Evolutionary conservation across 2,329 filamentous ascomycete species (phyloP).

Genomic region (Orbilia javanica): DNA sequence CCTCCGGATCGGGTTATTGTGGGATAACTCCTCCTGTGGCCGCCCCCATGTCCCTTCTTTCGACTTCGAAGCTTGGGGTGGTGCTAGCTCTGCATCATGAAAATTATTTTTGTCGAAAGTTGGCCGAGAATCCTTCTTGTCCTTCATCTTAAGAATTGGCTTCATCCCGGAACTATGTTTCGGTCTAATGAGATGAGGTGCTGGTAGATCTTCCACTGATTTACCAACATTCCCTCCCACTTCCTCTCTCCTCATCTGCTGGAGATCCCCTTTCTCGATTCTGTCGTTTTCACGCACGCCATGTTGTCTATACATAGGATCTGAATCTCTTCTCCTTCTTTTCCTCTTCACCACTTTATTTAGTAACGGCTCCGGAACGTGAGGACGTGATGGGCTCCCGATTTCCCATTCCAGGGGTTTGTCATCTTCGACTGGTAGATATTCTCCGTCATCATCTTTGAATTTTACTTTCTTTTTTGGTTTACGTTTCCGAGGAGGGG

Average conservation of each 20-base stretch:
- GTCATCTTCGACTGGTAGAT: constrained; percentile 12
- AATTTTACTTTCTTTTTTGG: constrained; percentile 7
- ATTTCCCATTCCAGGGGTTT: constrained; percentile 7
- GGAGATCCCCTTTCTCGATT: constrained; percentile 42
- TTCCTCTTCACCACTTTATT: constrained; percentile 31
- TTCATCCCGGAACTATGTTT: neutral
- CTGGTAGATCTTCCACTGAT: neutral
- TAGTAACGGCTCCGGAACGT: neutral
- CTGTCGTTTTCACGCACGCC: constrained; percentile 46
- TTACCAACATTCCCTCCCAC: neutral
- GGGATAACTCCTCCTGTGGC: neutral
- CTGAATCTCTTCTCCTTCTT: constrained; percentile 26
- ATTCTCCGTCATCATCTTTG: constrained; percentile 26
- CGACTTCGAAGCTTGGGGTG: neutral
- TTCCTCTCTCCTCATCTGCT: constrained; percentile 32
- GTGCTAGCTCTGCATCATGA: neutral
- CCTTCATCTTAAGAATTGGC: neutral
- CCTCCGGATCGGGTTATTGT: neutral
- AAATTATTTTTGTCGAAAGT: neutral
- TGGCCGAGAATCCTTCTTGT: neutral
- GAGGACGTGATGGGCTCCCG: neutral
- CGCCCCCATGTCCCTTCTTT: neutral
- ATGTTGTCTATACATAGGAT: constrained; percentile 44
- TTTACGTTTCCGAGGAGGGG: constrained; percentile 14
- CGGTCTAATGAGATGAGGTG: neutral